Conservation (phyloP, 208 protist genomes). For the Kentomonas sorsogonicus region DNA sequence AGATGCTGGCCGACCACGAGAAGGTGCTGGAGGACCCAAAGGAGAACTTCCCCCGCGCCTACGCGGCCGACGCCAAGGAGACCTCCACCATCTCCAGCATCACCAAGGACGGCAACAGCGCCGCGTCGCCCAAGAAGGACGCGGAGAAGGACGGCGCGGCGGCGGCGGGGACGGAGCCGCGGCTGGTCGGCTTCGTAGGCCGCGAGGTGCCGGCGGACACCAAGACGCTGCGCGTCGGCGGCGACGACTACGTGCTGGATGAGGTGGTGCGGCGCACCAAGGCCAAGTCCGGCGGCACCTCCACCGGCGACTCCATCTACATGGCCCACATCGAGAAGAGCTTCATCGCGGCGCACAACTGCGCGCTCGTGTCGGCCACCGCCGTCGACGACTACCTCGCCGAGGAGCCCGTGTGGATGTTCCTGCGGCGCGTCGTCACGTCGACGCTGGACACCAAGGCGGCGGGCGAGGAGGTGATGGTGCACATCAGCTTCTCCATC, state of each 20-base stretch:
- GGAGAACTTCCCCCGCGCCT: slow-evolving; percentile 25
- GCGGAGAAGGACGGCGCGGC: slow-evolving; percentile 2
- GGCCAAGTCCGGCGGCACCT: slow-evolving; percentile 7
- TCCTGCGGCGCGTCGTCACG: slow-evolving; percentile 27
- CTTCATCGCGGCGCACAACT: slow-evolving; percentile 33
- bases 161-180: slow-evolving; percentile 11
- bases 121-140: background rate
- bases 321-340: slow-evolving; percentile 26
- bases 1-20: slow-evolving; percentile 28
- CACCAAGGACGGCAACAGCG: background rate
- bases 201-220: slow-evolving; percentile 14
- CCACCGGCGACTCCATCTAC: slow-evolving; percentile 10
- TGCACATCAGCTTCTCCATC: slow-evolving; percentile 29
- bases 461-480: slow-evolving; percentile 21
- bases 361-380: slow-evolving; percentile 28
- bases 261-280: slow-evolving; percentile 33
- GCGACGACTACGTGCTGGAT: slow-evolving; percentile 38
- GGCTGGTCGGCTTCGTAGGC: slow-evolving; percentile 30
- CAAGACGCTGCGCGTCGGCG: slow-evolving; percentile 21
- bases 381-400: slow-evolving; percentile 11
- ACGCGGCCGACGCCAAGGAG: slow-evolving; percentile 16
- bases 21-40: slow-evolving; percentile 23
- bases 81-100: slow-evolving; percentile 3
- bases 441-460: slow-evolving; percentile 20
- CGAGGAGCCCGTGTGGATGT: slow-evolving; percentile 34